Base-by-base conservation (phyloP, 129 eudicot genomes). In the Solidago caesia region DNA sequence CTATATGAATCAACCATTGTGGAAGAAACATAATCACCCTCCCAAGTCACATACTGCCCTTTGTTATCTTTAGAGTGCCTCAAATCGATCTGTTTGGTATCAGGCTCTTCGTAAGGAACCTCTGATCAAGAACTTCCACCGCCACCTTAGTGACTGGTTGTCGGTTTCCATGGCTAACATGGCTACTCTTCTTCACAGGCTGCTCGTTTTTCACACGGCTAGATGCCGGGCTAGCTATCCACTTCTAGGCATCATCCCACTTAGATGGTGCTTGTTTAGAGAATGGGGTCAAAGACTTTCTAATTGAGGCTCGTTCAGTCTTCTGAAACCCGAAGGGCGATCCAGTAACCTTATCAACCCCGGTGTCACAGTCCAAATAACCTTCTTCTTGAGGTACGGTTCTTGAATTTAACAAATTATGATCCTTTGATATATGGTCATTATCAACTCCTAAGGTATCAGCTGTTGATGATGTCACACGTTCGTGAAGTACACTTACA, bases 231-330 rank as follows among this genome's bases (percentile, higher is more conserved):
- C 92, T 86, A 67, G 91, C 91, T 55, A 94, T 88, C 98, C 98
- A 94, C 77, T 94, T 94, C 73, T 94, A 93, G 15, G 99, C 99
- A 78, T 94, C 99, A 73, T 94, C 93, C 99, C 99, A 94, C 79
- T 94, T 94, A 3, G 99, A 94, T 13, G 99, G 87, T 41, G 93
- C 84, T 12, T 89, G 90, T 67, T 90, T 85, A 0, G 92, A 86
- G 67, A 88, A 86, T 48, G 92, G 85, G 60, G 86, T 85, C 72
- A 79, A 45, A 27, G 83, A 77, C 49, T 80, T 84, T 67, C 92
- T 82, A 64, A 86, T 91, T 4, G 72, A 75, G 21, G 86, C 83
- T 9, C 92, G 82, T 58, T 93, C 98, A 12, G 91, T 87, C 81
- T 90, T 93, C 66, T 93, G 97, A 84, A 93, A 93, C 85, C 88